Evolutionary conservation across 768 basidiomycete species (phyloP).

Genomic region (Holtermannia corniformis): DNA sequence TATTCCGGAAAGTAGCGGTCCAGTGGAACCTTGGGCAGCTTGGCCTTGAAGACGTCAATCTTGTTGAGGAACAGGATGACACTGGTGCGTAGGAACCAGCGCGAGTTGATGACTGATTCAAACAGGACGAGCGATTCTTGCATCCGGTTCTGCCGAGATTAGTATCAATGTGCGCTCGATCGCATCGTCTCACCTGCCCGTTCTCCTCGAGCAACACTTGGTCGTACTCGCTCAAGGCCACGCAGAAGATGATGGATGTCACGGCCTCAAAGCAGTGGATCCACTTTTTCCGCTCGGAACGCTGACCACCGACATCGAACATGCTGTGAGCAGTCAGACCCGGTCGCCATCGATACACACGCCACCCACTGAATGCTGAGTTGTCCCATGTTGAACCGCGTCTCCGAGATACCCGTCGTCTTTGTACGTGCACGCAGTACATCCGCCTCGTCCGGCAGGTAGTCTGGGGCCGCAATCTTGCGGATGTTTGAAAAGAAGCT

Average conservation of each 20-base stretch:
- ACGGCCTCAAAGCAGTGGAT: slow-evolving; percentile 58
- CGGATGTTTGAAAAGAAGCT: slow-evolving; percentile 79
- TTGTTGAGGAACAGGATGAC: slow-evolving; percentile 52
- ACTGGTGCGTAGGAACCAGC: slow-evolving; percentile 56
- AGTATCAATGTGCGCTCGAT: neutral
- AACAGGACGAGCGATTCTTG: slow-evolving; percentile 64
- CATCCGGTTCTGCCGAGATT: slow-evolving; percentile 57
- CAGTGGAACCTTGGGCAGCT: slow-evolving; percentile 53
- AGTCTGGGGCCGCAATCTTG: slow-evolving; percentile 73
- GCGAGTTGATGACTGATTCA: slow-evolving; percentile 67
- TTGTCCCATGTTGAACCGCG: slow-evolving; percentile 51
- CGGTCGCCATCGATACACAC: neutral
- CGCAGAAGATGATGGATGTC: slow-evolving; percentile 69
- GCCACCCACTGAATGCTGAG: slow-evolving; percentile 44
- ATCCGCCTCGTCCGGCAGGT: slow-evolving; percentile 75
- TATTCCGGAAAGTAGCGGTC: slow-evolving; percentile 69
- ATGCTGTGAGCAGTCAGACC: slow-evolving; percentile 42
- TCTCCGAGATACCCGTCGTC: slow-evolving; percentile 84
- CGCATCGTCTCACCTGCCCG: slow-evolving; percentile 32
- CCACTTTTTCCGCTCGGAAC: slow-evolving; percentile 60
- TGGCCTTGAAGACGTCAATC: slow-evolving; percentile 67
- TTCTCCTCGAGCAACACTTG: slow-evolving; percentile 62
- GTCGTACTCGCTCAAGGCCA: slow-evolving; percentile 65
- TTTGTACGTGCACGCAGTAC: slow-evolving; percentile 80
- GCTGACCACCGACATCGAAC: slow-evolving; percentile 72